A percentile compares a stretch with the other conserved stretches of the same genome.
Evolutionary conservation across 768 basidiomycete genomes (phyloP).

Genomic region (Naganishia vishniacii): DNA sequence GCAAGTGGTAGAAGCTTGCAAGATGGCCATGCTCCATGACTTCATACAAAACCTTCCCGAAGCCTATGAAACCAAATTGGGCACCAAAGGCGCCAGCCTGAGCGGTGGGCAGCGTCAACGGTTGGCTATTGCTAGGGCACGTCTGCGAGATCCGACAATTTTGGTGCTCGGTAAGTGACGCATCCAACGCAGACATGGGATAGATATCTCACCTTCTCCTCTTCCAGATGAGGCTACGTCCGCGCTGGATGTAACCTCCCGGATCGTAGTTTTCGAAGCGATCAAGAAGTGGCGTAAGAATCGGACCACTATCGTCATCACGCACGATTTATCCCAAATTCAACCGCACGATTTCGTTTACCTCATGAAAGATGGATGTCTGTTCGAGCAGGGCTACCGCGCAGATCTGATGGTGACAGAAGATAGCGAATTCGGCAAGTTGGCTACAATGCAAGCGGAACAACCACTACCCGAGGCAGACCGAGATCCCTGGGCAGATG

Average conservation of each 20-base stretch:
- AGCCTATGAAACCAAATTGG: slow-evolving; percentile 79
- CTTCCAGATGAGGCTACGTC: slow-evolving; percentile 55
- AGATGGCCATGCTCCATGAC: slow-evolving; percentile 77
- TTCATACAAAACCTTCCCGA: slow-evolving; percentile 77
- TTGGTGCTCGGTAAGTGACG: slow-evolving; percentile 76
- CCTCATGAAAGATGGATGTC: slow-evolving; percentile 70
- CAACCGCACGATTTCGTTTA: slow-evolving; percentile 75
- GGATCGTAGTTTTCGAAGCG: slow-evolving; percentile 69
- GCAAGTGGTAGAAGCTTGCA: slow-evolving; percentile 75
- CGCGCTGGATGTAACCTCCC: slow-evolving; percentile 73
- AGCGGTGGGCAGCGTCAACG: slow-evolving; percentile 92
- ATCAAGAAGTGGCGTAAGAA: slow-evolving; percentile 64
- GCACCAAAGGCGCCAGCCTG: slow-evolving; percentile 66
- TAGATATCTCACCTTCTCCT: background rate
- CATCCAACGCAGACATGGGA: too few relatives aligned
- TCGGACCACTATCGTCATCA: slow-evolving; percentile 87
- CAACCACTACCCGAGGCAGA: slow-evolving; percentile 50
- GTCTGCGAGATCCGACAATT: slow-evolving; percentile 76
- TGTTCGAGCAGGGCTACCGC: slow-evolving; percentile 84
- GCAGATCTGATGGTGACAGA: slow-evolving; percentile 61
- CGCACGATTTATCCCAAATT: slow-evolving; percentile 88
- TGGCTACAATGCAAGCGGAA: slow-evolving; percentile 59
- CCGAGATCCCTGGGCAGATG: slow-evolving; percentile 32
- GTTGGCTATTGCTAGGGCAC: slow-evolving; percentile 79
- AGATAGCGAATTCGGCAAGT: slow-evolving; percentile 64